A percentile compares a stretch with the other conserved stretches of the same genome.
phyloP scores from a whole-genome alignment of 352 stramenopile genomes.

The Pythium sukuiense region DNA sequence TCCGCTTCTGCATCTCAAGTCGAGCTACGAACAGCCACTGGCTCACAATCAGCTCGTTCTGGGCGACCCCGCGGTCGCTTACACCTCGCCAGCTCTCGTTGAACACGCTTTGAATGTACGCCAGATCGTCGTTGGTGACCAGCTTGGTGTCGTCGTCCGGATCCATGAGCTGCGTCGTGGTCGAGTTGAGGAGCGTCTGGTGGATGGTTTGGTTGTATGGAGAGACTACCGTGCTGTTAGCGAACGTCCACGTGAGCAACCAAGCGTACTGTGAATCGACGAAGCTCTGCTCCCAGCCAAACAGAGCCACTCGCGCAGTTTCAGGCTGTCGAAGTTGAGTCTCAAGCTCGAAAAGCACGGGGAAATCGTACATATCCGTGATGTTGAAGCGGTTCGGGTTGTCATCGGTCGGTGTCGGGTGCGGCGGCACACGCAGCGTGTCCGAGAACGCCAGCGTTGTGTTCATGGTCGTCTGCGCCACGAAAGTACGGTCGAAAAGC shows the following conservation, averaged over 20 bases:
- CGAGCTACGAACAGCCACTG: conserved; percentile 50
- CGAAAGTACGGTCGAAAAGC: conserved; percentile 51
- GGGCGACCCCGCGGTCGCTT: conserved; percentile 33
- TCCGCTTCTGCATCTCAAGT: conserved; percentile 46
- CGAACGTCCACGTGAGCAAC: conserved; percentile 39
- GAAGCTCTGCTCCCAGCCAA: conserved; percentile 58
- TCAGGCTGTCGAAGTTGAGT: conserved; percentile 14
- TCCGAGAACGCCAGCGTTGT: conserved; percentile 56
- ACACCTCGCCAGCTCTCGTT: conserved; percentile 56
- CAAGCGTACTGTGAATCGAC: conserved; percentile 25
- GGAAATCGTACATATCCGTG: conserved; percentile 45
- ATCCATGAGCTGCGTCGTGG: conserved; percentile 38
- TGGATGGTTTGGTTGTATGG: conserved; percentile 53
- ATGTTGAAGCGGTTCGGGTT: conserved; percentile 44
- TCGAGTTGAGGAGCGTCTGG: conserved; percentile 53
- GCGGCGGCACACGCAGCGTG: conserved; percentile 56
- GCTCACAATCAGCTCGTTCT: conserved; percentile 46
- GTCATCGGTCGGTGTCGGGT: conserved; percentile 49
- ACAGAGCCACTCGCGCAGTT: conserved; percentile 39
- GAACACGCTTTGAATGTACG: conserved; percentile 46
- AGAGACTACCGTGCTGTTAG: conserved; percentile 39
- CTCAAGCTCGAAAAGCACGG: conserved; percentile 44
- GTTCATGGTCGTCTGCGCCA: conserved; percentile 33
- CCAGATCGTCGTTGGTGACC: conserved; percentile 36
- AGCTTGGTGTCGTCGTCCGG: conserved; percentile 39